These are phyloP conservation scores for Linum usitatissimum DNA, from an alignment of 345 rosid species.

Conservation along the genomic window DNA sequence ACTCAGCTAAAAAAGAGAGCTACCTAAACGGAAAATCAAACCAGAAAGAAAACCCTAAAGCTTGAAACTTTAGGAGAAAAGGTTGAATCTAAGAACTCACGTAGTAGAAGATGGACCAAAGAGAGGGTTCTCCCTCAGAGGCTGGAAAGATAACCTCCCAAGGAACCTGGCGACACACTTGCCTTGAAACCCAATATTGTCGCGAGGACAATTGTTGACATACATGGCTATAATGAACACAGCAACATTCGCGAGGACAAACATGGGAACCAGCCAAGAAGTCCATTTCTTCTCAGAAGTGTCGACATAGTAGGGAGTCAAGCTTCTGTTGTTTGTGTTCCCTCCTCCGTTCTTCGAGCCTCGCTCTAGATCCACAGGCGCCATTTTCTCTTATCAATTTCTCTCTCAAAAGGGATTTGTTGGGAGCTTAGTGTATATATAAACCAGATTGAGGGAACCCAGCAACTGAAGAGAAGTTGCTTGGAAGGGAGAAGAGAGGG, in stretches of 20 bases:
- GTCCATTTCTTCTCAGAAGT: slow-evolving; percentile 56
- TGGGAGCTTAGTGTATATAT: background rate
- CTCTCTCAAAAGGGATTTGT: background rate
- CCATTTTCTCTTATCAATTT: slow-evolving; percentile 28
- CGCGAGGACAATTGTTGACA: slow-evolving; percentile 77
- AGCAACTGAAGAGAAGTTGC: slow-evolving; percentile 12
- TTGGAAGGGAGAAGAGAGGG: slow-evolving; percentile 9
- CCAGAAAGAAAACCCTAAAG: slow-evolving; percentile 1
- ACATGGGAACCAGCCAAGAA: slow-evolving; percentile 77
- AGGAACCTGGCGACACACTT: slow-evolving; percentile 65
- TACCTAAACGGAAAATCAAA: background rate
- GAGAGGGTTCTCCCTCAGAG: slow-evolving; percentile 79
- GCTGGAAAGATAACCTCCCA: slow-evolving; percentile 75
- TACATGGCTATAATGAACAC: slow-evolving; percentile 67
- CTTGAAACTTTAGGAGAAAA: background rate
- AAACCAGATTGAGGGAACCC: background rate
- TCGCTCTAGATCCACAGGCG: slow-evolving; percentile 54
- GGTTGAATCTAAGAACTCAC: slow-evolving; percentile 34
- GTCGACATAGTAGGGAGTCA: slow-evolving; percentile 26
- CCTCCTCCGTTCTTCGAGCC: slow-evolving; percentile 25
- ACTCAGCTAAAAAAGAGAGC: too few relatives aligned
- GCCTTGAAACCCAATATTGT: slow-evolving; percentile 27
- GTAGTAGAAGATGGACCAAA: slow-evolving; percentile 84
- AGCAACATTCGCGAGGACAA: slow-evolving; percentile 62
- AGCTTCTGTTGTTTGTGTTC: slow-evolving; percentile 17